Evolutionary conservation across 495 filamentous ascomycete species (phyloP).

Genomic region (Diplogelasinospora grovesii): DNA sequence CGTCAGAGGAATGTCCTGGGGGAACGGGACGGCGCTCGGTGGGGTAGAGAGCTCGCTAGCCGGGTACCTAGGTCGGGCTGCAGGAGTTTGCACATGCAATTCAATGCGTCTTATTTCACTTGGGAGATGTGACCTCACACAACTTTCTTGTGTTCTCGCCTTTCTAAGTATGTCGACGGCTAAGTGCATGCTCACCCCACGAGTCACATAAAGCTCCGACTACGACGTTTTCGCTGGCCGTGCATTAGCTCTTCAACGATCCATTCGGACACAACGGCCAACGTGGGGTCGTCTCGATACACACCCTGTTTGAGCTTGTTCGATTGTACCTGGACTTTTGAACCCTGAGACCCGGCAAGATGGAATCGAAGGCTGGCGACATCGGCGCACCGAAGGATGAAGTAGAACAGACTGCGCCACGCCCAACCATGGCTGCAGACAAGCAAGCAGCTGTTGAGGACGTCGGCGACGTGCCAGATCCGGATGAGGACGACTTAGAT

Average conservation of each 20-base stretch:
- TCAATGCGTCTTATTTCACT: constrained; percentile 1
- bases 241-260: constrained; percentile 7
- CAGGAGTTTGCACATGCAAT: constrained; percentile 1
- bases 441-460: constrained; percentile 17
- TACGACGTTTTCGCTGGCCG: neutral
- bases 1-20: no score
- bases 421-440: constrained; percentile 8
- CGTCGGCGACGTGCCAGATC: constrained; percentile 56
- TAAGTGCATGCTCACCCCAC: constrained; percentile 8
- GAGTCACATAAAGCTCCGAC: constrained; percentile 2
- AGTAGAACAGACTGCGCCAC: neutral
- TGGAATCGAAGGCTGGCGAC: constrained; percentile 16
- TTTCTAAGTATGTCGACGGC: constrained; percentile 7
- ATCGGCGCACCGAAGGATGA: constrained; percentile 9
- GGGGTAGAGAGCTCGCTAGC: no score
- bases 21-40: no score
- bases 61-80: neutral
- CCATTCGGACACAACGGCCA: neutral
- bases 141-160: constrained; percentile 1
- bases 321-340: constrained; percentile 1
- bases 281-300: constrained; percentile 2
- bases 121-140: constrained; percentile 3
- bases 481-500: constrained; percentile 82
- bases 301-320: neutral
- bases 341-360: constrained; percentile 2